A percentile compares a stretch with the other conserved stretches of the same genome.
phyloP scores from a whole-genome alignment of 2,329 filamentous ascomycete species.

The Fusarium sp. region DNA sequence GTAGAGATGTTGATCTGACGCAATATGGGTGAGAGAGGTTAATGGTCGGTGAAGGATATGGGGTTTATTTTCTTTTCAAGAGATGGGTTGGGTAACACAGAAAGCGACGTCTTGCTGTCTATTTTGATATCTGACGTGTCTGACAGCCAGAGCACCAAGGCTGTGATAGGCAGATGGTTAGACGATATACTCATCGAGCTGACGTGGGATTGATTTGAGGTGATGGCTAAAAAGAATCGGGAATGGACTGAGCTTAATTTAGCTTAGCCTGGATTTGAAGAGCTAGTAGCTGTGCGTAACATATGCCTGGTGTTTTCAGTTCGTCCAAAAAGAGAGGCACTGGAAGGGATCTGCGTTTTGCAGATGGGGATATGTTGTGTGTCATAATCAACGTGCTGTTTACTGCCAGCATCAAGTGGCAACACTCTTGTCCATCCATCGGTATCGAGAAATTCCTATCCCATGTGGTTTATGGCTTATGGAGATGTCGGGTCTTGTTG shows the following conservation, averaged over 20 bases:
- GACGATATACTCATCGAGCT: constrained; percentile 28
- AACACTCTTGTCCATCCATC: constrained; percentile 12
- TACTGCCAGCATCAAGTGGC: constrained; percentile 30
- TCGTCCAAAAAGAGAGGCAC: constrained; percentile 11
- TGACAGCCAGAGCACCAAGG: constrained; percentile 10
- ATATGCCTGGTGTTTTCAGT: constrained; percentile 20
- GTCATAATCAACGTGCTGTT: constrained; percentile 15
- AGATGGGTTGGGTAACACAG: constrained; percentile 9
- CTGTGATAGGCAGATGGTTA: constrained; percentile 22
- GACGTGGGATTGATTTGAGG: constrained; percentile 19
- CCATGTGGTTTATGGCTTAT: constrained; percentile 33
- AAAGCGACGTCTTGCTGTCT: background rate
- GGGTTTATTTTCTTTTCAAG: constrained; percentile 5
- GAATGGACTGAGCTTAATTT: constrained; percentile 15
- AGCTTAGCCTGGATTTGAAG: constrained; percentile 6
- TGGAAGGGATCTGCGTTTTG: constrained; percentile 24
- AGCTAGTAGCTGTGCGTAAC: background rate
- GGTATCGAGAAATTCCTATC: constrained; percentile 16
- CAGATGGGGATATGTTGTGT: constrained; percentile 16
- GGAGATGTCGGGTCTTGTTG: constrained; percentile 3
- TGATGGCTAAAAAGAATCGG: constrained; percentile 5
- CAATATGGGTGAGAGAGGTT: constrained; percentile 24
- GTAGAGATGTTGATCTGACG: constrained; percentile 27
- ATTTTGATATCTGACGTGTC: constrained; percentile 22
- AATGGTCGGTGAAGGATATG: constrained; percentile 29